phyloP scores from a whole-genome alignment of 2,329 filamentous ascomycete species.

The Alternaria longipes region DNA sequence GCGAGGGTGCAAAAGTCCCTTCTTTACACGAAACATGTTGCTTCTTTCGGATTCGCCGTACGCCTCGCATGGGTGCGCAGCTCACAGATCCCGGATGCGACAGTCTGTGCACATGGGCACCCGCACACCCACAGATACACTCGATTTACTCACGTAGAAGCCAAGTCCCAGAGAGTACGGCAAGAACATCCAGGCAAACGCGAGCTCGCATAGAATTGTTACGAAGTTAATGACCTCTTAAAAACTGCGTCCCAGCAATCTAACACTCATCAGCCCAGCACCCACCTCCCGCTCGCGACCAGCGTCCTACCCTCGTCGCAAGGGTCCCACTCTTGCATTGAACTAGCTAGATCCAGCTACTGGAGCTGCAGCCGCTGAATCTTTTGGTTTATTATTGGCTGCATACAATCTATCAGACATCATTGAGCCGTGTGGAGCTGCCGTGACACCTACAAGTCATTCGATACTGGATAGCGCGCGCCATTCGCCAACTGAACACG shows the following conservation, averaged over 20 bases:
- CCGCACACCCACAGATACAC: not conserved
- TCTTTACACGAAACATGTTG: not conserved
- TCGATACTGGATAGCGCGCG: too few species aligned
- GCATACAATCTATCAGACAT: not conserved
- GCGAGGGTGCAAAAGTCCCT: not conserved
- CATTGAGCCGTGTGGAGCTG: not conserved
- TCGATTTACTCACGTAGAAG: not conserved
- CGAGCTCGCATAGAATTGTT: not conserved
- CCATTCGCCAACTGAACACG: too few species aligned
- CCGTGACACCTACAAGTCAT: too few species aligned
- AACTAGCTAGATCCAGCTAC: not conserved
- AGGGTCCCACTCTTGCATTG: not conserved
- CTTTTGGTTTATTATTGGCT: not conserved
- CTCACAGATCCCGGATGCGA: not conserved
- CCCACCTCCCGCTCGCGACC: not conserved
- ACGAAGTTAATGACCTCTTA: not conserved
- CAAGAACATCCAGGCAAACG: not conserved
- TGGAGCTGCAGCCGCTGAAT: not conserved
- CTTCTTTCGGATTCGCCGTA: not conserved
- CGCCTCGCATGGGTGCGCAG: not conserved
- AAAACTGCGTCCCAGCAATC: not conserved
- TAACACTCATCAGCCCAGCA: not conserved
- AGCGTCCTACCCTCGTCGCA: not conserved
- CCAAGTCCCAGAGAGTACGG: not conserved
- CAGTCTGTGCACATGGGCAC: not conserved